phyloP scores from a whole-genome alignment of 331 rosid species.

The Pyracantha coccinea region DNA sequence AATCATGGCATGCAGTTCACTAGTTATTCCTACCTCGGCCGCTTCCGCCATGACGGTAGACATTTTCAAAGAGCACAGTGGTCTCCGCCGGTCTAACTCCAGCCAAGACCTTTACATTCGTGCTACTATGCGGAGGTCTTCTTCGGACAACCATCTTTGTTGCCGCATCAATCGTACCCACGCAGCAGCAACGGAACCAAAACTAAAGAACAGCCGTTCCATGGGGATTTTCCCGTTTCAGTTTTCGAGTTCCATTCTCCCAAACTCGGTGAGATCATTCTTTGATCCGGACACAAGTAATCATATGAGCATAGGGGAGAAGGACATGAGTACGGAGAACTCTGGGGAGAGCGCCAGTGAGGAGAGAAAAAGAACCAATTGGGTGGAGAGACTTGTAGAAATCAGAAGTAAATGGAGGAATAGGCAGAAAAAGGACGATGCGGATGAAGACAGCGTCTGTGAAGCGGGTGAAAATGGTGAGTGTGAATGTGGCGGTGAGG shows the following conservation, averaged over 20 bases:
- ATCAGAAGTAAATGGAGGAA: constrained; percentile 70
- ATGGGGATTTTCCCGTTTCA: constrained; percentile 52
- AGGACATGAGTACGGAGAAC: constrained; percentile 18
- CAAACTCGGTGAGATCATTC: constrained; percentile 47
- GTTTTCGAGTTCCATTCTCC: constrained; percentile 51
- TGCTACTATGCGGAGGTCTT: constrained; percentile 40
- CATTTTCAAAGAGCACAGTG: constrained; percentile 26
- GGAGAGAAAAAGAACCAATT: constrained; percentile 52
- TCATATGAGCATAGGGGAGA: constrained; percentile 30
- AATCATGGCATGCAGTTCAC: constrained; percentile 47
- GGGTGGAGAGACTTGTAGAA: constrained; percentile 87
- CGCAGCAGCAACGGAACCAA: constrained; percentile 43
- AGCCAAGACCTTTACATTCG: constrained; percentile 33
- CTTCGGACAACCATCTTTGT: constrained; percentile 60
- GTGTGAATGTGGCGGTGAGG: constrained; percentile 44
- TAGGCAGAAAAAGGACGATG: constrained; percentile 31
- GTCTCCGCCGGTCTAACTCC: constrained; percentile 54
- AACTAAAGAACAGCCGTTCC: constrained; percentile 38
- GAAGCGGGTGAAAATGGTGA: constrained; percentile 16
- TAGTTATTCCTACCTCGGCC: constrained; percentile 48
- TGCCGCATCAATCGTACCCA: constrained; percentile 28
- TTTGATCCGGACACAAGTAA: constrained; percentile 53
- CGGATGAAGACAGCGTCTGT: constrained; percentile 21
- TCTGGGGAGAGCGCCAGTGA: constrained; percentile 9
- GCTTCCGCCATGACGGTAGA: constrained; percentile 23